Conservation (phyloP, 2,329 filamentous ascomycete species). For the Fusarium sp. region DNA sequence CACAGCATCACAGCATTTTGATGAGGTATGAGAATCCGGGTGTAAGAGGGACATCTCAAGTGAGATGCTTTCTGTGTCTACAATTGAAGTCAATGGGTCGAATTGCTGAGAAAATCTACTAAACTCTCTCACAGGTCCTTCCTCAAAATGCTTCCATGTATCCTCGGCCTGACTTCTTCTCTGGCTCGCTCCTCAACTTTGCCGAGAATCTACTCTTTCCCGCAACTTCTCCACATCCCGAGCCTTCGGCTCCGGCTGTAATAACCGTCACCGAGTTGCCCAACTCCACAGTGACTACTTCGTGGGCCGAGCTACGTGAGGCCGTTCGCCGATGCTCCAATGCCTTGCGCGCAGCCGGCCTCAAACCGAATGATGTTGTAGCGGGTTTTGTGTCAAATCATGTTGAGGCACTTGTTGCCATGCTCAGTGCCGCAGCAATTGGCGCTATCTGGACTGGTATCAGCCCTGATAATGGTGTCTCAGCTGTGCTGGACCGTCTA, state of each 20-base stretch:
- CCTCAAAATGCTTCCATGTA: constrained; percentile 78
- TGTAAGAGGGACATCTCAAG: neutral
- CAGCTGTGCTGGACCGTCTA: constrained; percentile 88
- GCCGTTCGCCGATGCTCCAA: constrained; percentile 79
- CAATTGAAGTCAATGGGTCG: neutral
- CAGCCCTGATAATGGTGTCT: constrained; percentile 91
- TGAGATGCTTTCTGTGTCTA: constrained; percentile 8
- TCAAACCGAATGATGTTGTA: constrained; percentile 69
- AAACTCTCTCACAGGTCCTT: constrained; percentile 68
- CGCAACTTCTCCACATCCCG: constrained; percentile 51
- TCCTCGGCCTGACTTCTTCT: constrained; percentile 87
- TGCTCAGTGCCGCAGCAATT: constrained; percentile 83
- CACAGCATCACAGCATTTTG: constrained; percentile 72
- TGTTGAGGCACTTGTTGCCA: constrained; percentile 85
- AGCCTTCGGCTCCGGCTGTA: constrained; percentile 74
- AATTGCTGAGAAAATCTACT: constrained; percentile 11
- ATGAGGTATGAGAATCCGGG: constrained; percentile 60
- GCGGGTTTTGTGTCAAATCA: constrained; percentile 90
- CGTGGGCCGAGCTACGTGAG: constrained; percentile 85
- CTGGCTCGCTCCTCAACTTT: constrained; percentile 85
- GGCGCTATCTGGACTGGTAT: constrained; percentile 95
- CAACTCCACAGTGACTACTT: constrained; percentile 65
- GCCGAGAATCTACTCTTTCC: constrained; percentile 95
- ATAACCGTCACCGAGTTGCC: constrained; percentile 83
- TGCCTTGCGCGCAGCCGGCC: constrained; percentile 73